These are phyloP conservation scores for Dactylorhiza incarnata DNA, from an alignment of 106 monocot genomes.

Conservation along the genomic window DNA sequence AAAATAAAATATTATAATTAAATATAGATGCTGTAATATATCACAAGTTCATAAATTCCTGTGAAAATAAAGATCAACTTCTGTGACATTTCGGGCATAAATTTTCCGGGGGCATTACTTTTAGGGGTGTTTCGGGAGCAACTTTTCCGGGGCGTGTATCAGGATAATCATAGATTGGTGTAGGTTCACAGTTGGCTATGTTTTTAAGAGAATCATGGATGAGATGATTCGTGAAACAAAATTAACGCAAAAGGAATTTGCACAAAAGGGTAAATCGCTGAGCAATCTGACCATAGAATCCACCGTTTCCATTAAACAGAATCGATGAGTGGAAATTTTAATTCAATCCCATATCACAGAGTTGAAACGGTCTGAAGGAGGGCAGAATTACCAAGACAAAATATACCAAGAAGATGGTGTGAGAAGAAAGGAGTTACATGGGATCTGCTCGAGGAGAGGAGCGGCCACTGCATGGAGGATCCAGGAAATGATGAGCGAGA, in stretches of 20 bases:
- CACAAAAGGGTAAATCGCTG: not conserved
- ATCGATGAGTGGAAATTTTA: not conserved
- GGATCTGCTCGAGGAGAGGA: constrained; percentile 75
- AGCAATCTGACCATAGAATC: not conserved
- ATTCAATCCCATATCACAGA: not conserved
- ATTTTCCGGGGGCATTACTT: no score
- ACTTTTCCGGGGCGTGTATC: no score
- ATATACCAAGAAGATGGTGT: not conserved
- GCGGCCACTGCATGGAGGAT: constrained; percentile 93
- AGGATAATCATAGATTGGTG: not conserved
- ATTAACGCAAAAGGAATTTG: not conserved
- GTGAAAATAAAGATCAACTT: not conserved
- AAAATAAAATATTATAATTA: constrained; percentile 2
- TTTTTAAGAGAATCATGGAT: not conserved
- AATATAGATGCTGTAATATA: not conserved
- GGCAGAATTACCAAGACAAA: not conserved
- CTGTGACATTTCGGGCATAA: no score
- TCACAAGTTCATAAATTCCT: not conserved
- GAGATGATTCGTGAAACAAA: no score
- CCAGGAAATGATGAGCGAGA: constrained; percentile 89
- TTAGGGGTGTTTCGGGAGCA: no score
- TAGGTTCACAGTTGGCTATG: not conserved
- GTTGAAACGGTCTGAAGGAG: not conserved
- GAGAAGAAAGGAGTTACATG: constrained; percentile 33
- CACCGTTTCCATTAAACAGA: not conserved